These are phyloP conservation scores for Grigorovia jiainica DNA, from an alignment of 805 yeast genomes.

Conservation along the genomic window DNA sequence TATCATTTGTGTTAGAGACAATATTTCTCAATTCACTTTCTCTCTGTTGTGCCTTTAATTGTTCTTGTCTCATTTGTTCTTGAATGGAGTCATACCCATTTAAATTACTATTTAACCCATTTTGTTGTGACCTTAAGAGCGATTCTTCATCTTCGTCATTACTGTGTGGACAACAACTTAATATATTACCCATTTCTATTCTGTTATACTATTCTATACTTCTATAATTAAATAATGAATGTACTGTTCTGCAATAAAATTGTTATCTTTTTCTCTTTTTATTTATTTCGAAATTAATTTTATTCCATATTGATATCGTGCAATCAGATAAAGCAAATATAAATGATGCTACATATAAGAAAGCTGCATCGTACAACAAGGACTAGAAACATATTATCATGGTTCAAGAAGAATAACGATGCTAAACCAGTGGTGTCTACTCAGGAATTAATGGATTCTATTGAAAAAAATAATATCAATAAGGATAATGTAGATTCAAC, in stretches of 20 bases:
- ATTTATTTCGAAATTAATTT: no score
- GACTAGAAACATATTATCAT: conserved; percentile 28
- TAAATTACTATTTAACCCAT: conserved; percentile 8
- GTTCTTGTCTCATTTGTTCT: conserved; percentile 20
- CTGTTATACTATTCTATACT: neutral
- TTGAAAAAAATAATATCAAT: conserved; percentile 31
- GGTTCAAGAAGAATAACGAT: conserved; percentile 29
- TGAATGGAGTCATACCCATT: conserved; percentile 11
- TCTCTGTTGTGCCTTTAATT: conserved; percentile 14
- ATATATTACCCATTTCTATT: conserved; percentile 19
- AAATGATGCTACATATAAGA: neutral
- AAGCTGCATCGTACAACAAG: neutral
- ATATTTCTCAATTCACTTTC: conserved; percentile 24
- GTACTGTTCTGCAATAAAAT: no score
- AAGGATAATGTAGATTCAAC: conserved; percentile 23
- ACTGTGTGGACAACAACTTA: conserved; percentile 21
- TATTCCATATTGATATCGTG: no score
- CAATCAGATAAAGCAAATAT: no score
- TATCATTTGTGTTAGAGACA: conserved; percentile 27
- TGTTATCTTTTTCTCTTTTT: no score
- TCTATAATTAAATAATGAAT: neutral
- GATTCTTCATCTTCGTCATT: conserved; percentile 19
- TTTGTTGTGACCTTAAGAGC: conserved; percentile 19
- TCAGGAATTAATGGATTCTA: conserved; percentile 28
- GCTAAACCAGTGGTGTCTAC: conserved; percentile 10